phyloP scores from a whole-genome alignment of 768 basidiomycete genomes.

The Kwoniella newhampshirensis region DNA sequence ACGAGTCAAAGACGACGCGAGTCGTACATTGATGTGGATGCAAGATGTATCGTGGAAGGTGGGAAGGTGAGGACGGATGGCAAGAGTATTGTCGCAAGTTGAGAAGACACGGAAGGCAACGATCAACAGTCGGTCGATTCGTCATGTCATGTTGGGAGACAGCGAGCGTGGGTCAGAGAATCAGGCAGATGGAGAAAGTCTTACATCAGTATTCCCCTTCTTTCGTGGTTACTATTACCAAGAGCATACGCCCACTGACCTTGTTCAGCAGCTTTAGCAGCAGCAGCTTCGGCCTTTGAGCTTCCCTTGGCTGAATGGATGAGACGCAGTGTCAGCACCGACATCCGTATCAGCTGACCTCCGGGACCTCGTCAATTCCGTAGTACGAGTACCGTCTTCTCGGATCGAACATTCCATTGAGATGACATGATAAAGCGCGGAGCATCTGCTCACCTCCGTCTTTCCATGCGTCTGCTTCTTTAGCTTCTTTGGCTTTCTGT shows the following conservation, averaged over 20 bases:
- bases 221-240: not conserved
- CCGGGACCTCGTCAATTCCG: no score
- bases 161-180: no score
- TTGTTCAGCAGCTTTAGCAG: constrained; percentile 47
- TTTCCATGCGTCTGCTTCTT: constrained; percentile 60
- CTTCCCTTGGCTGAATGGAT: constrained; percentile 37
- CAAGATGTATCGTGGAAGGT: no score
- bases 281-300: constrained; percentile 45
- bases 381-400: no score
- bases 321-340: not conserved
- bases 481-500: constrained; percentile 41
- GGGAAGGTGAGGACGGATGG: no score
- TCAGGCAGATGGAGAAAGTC: no score
- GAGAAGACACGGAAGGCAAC: no score
- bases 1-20: no score
- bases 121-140: not conserved
- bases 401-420: no score
- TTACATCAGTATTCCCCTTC: not conserved
- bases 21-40: no score
- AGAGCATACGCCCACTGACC: constrained; percentile 26
- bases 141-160: no score
- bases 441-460: constrained; percentile 65
- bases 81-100: no score
- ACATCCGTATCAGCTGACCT: not conserved
- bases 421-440: not conserved